A percentile compares a stretch with the other conserved stretches of the same genome.
Evolutionary conservation across 2,329 filamentous ascomycete genomes (phyloP).

Genomic region (Fusarium sp.): DNA sequence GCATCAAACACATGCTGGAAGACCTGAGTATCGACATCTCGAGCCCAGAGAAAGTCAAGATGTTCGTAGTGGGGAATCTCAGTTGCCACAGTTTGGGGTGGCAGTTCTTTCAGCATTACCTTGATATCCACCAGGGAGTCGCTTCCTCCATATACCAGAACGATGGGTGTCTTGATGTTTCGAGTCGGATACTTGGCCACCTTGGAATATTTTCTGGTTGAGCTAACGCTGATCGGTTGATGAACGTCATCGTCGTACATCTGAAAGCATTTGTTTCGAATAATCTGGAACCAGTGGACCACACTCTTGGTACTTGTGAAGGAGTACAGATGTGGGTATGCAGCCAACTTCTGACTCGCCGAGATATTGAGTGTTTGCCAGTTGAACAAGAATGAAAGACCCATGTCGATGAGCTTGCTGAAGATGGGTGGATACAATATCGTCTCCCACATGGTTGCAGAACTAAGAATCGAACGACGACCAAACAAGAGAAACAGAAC

Average conservation of each 20-base stretch:
- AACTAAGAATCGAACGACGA: constrained; percentile 88
- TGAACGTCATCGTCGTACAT: constrained; percentile 98
- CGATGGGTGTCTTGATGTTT: constrained; percentile 96
- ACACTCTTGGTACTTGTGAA: constrained; percentile 97
- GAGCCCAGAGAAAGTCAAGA: constrained; percentile 94
- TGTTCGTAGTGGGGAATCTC: constrained; percentile 95
- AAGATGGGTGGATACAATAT: constrained; percentile 96
- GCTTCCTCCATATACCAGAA: constrained; percentile 91
- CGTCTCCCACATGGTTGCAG: constrained; percentile 96
- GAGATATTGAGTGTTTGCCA: constrained; percentile 90
- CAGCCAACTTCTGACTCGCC: constrained; percentile 88
- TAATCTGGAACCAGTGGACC: constrained; percentile 99
- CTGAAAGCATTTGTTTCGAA: constrained; percentile 94
- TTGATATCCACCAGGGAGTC: constrained; percentile 95
- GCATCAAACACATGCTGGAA: constrained; percentile 94
- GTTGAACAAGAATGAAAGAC: constrained; percentile 85
- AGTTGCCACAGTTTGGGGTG: constrained; percentile 83
- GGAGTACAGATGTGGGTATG: constrained; percentile 95
- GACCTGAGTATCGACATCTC: constrained; percentile 83
- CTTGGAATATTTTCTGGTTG: constrained; percentile 88
- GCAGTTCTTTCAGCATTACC: constrained; percentile 90
- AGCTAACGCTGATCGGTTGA: constrained; percentile 76
- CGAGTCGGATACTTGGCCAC: constrained; percentile 95
- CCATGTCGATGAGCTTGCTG: constrained; percentile 84
- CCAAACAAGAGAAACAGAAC: constrained; percentile 94